Conservation (phyloP, 768 basidiomycete species). For the Hericium alpestre region DNA sequence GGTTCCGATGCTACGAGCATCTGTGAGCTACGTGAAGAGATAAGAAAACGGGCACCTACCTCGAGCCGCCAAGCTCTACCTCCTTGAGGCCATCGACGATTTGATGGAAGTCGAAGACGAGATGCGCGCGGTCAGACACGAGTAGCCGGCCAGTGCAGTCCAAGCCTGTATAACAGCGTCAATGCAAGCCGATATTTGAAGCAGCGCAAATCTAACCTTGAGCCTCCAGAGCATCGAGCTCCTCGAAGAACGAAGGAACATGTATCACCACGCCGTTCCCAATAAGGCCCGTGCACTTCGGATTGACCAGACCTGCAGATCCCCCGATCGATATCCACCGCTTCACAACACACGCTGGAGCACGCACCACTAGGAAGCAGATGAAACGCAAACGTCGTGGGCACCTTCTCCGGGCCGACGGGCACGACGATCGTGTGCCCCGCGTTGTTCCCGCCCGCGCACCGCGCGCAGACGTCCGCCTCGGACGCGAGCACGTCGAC, state of each 20-base stretch:
- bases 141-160: constrained; percentile 77
- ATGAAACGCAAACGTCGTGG: constrained; percentile 91
- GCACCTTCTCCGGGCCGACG: constrained; percentile 51
- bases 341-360: neutral
- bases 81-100: constrained; percentile 99
- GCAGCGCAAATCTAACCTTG: constrained; percentile 51
- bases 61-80: constrained; percentile 87
- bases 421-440: constrained; percentile 95
- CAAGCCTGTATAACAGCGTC: constrained; percentile 46
- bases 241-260: constrained; percentile 87
- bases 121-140: constrained; percentile 90
- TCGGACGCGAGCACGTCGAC: constrained; percentile 92
- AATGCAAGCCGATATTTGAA: neutral
- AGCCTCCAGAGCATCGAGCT: constrained; percentile 74
- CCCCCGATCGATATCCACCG: neutral
- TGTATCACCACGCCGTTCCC: constrained; percentile 96
- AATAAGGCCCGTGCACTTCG: constrained; percentile 74
- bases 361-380: constrained; percentile 79
- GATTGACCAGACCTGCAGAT: constrained; percentile 72
- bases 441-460: constrained; percentile 97
- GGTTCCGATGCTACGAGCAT: constrained; percentile 71
- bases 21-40: neutral
- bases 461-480: constrained; percentile 86
- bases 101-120: constrained; percentile 99
- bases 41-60: constrained; percentile 27